A percentile compares a stretch with the other conserved stretches of the same genome.
Conservation (phyloP, 208 protist genomes). For the Porcisia deanei region DNA sequence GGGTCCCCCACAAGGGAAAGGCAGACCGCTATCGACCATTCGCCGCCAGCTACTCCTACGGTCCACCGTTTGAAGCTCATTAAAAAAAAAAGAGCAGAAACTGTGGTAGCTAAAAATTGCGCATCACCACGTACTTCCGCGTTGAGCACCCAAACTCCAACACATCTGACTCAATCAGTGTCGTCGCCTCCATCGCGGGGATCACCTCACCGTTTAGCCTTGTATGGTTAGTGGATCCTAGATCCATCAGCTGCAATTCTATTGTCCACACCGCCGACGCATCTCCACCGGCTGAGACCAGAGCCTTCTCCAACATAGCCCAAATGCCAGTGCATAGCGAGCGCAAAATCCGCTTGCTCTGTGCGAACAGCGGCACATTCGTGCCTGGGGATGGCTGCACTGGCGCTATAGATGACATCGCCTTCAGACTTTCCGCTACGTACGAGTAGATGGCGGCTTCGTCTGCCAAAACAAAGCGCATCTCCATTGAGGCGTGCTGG, state of each 20-base stretch:
- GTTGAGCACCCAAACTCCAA: constrained; percentile 75
- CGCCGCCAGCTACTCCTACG: neutral
- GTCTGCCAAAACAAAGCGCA: constrained; percentile 53
- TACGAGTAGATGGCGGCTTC: constrained; percentile 10
- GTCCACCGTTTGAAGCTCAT: neutral
- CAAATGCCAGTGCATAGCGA: constrained; percentile 31
- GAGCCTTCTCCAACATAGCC: constrained; percentile 34
- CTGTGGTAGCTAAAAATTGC: constrained; percentile 12
- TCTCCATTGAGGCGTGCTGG: constrained; percentile 77
- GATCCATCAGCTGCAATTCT: constrained; percentile 74
- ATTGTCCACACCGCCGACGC: constrained; percentile 44
- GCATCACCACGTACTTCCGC: constrained; percentile 71
- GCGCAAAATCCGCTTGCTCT: constrained; percentile 10
- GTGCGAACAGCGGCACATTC: constrained; percentile 5
- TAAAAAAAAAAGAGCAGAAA: too few species aligned
- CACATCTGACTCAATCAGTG: constrained; percentile 70
- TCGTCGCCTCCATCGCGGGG: constrained; percentile 29
- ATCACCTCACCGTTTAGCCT: constrained; percentile 61
- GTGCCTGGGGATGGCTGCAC: neutral
- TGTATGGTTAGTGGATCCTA: constrained; percentile 77
- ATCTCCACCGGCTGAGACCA: constrained; percentile 33
- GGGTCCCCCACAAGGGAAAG: neutral
- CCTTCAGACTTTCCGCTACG: neutral
- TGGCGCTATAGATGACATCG: neutral
- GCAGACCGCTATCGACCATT: neutral